Percentiles rank a stretch among this genome's conserved stretches.
Conservation (phyloP, 2,329 filamentous ascomycete species). For the Penicillium olsonii region DNA sequence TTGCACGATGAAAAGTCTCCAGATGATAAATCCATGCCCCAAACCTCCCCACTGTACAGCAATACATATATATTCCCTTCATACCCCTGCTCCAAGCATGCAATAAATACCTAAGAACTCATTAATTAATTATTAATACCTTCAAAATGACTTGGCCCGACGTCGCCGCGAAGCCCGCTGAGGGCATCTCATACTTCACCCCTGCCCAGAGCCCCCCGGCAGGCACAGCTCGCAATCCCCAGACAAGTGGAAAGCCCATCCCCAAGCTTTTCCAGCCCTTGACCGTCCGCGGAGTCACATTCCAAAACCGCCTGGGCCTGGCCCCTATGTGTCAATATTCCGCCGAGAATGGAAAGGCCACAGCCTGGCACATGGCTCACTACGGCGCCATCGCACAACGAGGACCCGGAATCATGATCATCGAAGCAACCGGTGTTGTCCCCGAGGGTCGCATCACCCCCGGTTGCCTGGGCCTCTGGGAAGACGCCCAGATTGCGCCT, state of each 20-base stretch:
- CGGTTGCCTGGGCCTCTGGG: conserved; percentile 65
- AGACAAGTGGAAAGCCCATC: conserved; percentile 40
- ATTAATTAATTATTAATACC: not conserved
- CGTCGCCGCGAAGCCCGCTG: conserved; percentile 37
- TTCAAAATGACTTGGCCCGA: conserved; percentile 32
- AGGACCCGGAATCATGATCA: conserved; percentile 73
- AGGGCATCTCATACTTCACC: conserved; percentile 45
- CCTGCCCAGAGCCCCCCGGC: conserved; percentile 40
- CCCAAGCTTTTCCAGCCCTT: conserved; percentile 63
- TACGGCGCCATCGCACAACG: conserved; percentile 75
- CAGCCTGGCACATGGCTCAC: conserved; percentile 80
- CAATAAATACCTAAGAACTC: too few species aligned
- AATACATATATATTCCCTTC: not conserved
- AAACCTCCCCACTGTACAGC: not conserved
- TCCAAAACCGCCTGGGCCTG: conserved; percentile 65
- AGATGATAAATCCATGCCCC: not conserved
- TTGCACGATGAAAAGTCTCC: not conserved
- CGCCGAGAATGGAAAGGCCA: conserved; percentile 70
- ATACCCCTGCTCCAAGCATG: not conserved
- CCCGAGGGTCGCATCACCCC: conserved; percentile 82
- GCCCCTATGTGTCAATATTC: conserved; percentile 67
- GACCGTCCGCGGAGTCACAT: conserved; percentile 58
- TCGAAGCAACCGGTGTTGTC: conserved; percentile 77
- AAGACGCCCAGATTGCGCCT: conserved; percentile 76
- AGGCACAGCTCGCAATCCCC: conserved; percentile 44